Evolutionary conservation across 2,329 filamentous ascomycete genomes (phyloP).

Genomic region (Teratosphaeria gauchensis): DNA sequence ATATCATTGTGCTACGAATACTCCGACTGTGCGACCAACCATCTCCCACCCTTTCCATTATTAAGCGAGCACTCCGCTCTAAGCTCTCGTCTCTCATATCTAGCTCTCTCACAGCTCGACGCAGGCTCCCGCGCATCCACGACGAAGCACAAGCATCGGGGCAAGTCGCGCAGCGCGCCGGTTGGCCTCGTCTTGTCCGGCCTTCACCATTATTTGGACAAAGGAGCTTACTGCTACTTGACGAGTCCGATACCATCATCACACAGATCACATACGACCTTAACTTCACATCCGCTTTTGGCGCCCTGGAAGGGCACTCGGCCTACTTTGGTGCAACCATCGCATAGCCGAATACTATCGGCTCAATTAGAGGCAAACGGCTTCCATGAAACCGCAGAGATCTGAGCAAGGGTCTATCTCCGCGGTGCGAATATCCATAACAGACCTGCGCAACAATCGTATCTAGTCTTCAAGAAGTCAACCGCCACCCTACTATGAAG

Average conservation of each 20-base stretch:
- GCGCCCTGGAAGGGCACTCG: not conserved
- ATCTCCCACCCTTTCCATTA: slow-evolving; percentile 14
- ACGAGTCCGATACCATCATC: not conserved
- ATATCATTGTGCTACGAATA: slow-evolving; percentile 21
- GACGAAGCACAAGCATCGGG: not conserved
- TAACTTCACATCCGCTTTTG: not conserved
- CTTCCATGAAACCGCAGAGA: slow-evolving; percentile 9
- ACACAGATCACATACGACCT: not conserved
- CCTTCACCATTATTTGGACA: not conserved
- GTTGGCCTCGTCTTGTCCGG: not conserved
- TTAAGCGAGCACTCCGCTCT: slow-evolving; percentile 10
- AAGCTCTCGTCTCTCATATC: not conserved
- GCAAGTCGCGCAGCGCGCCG: not conserved
- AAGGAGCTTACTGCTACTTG: not conserved
- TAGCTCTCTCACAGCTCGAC: not conserved
- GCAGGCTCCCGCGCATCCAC: slow-evolving; percentile 1
- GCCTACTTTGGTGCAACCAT: not conserved
- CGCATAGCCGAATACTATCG: slow-evolving; percentile 6
- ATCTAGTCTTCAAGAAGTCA: slow-evolving; percentile 10
- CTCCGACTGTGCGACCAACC: slow-evolving; percentile 22
- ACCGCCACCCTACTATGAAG: slow-evolving; percentile 13
- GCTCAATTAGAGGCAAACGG: slow-evolving; percentile 5
- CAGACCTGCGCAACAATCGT: slow-evolving; percentile 11
- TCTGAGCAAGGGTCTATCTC: slow-evolving; percentile 1
- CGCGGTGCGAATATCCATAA: slow-evolving; percentile 6